Percentiles rank a stretch among this genome's conserved stretches.
Conservation (phyloP, 345 rosid species). For the Gossypium ekmanianum region DNA sequence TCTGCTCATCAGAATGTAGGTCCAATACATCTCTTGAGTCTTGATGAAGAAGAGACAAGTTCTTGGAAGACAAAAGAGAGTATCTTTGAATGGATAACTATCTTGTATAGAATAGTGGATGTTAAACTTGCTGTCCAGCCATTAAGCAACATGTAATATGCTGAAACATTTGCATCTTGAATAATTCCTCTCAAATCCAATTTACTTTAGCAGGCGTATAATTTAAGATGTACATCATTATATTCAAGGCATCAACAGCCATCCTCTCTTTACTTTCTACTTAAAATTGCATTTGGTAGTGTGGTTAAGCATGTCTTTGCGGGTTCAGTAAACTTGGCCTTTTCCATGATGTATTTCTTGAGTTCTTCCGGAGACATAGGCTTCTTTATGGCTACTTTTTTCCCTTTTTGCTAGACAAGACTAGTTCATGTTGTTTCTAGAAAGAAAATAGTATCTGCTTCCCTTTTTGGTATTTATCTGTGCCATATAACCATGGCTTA, state of each 20-base stretch:
- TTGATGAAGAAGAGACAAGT: neutral
- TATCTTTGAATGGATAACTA: slow-evolving; percentile 1
- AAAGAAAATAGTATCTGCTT: neutral
- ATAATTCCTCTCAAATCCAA: neutral
- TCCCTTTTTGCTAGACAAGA: neutral
- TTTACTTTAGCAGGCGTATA: neutral
- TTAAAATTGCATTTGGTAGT: neutral
- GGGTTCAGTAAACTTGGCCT: neutral
- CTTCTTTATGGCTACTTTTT: neutral
- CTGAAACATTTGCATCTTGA: neutral
- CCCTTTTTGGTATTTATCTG: neutral
- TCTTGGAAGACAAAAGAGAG: neutral
- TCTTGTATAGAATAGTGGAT: neutral
- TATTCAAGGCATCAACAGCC: neutral
- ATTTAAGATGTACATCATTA: slow-evolving; percentile 2
- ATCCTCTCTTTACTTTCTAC: neutral
- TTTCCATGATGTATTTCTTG: neutral
- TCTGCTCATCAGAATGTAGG: neutral
- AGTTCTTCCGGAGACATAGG: neutral
- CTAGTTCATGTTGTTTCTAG: no score
- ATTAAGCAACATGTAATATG: neutral
- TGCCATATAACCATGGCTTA: neutral
- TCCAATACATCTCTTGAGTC: neutral
- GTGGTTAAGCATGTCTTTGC: neutral
- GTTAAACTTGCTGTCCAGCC: neutral